A percentile compares a stretch with the other conserved stretches of the same genome.
Conservation (phyloP, 2,329 filamentous ascomycete genomes). For the Microsporum audouinii region DNA sequence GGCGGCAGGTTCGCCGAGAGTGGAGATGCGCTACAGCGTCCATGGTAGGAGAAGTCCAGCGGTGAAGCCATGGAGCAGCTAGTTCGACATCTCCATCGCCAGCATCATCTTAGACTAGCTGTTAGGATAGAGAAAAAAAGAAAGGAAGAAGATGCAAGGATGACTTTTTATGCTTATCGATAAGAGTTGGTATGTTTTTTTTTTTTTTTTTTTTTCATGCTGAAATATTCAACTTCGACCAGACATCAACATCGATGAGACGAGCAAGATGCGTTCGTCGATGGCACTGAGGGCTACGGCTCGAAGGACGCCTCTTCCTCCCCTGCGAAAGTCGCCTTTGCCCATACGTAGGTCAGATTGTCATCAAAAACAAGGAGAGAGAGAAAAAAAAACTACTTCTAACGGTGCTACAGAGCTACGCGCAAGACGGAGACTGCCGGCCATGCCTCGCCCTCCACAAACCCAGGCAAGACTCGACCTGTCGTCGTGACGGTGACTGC, state of each 20-base stretch:
- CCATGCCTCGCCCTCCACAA: slow-evolving; percentile 12
- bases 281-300: neutral
- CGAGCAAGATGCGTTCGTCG: neutral
- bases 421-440: slow-evolving; percentile 10
- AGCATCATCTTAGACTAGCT: too few relatives aligned
- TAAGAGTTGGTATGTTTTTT: neutral
- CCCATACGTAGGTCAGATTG: neutral
- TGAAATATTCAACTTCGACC: neutral
- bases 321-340: neutral
- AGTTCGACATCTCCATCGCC: too few relatives aligned
- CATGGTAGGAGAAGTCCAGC: neutral
- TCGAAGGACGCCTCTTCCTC: slow-evolving; percentile 10
- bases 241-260: neutral
- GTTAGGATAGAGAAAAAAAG: neutral
- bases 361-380: too few relatives aligned
- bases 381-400: neutral
- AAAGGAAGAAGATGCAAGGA: neutral
- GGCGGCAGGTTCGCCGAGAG: neutral
- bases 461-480: slow-evolving; percentile 12
- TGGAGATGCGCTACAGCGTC: neutral
- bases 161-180: neutral
- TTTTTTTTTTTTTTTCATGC: neutral
- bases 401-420: slow-evolving; percentile 8
- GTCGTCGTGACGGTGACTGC: slow-evolving; percentile 28
- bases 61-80: neutral